A percentile compares a stretch with the other conserved stretches of the same genome.
phyloP scores from a whole-genome alignment of 805 yeast genomes.

The Grigorovia humatica region DNA sequence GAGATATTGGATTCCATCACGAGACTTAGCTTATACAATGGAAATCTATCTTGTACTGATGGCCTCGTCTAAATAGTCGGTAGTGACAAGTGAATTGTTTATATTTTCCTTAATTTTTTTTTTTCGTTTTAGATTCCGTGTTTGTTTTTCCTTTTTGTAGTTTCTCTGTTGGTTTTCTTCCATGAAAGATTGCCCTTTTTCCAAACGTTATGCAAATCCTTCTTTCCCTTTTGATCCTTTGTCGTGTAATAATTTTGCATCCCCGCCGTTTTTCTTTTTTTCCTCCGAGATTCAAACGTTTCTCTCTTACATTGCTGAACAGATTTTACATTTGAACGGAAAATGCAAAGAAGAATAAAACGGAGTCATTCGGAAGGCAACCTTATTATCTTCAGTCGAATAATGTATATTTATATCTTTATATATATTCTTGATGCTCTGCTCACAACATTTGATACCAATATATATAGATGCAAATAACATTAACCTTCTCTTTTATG shows the following conservation, averaged over 20 bases:
- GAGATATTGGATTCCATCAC: not conserved
- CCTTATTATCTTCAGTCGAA: too few relatives aligned
- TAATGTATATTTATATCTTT: too few relatives aligned
- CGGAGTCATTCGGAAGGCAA: too few relatives aligned
- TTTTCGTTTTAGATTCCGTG: not conserved
- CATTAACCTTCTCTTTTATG: too few relatives aligned
- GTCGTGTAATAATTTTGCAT: not conserved
- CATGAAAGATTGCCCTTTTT: not conserved
- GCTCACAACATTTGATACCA: too few relatives aligned
- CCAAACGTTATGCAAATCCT: not conserved
- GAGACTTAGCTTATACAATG: not conserved
- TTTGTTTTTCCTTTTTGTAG: not conserved
- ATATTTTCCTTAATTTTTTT: not conserved
- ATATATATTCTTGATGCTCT: too few relatives aligned
- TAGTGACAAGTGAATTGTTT: not conserved
- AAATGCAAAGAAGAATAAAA: too few relatives aligned
- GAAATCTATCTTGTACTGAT: too few relatives aligned
- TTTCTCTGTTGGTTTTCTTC: not conserved
- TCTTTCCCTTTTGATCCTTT: not conserved
- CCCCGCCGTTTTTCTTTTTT: not conserved
- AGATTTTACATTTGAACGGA: too few relatives aligned
- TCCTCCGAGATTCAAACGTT: not conserved
- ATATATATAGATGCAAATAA: too few relatives aligned
- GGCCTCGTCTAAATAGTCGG: too few relatives aligned
- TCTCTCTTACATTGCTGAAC: too few relatives aligned